phyloP scores from a whole-genome alignment of 1,284 basidiomycete genomes.

The Cutaneotrichosporon sp. region DNA sequence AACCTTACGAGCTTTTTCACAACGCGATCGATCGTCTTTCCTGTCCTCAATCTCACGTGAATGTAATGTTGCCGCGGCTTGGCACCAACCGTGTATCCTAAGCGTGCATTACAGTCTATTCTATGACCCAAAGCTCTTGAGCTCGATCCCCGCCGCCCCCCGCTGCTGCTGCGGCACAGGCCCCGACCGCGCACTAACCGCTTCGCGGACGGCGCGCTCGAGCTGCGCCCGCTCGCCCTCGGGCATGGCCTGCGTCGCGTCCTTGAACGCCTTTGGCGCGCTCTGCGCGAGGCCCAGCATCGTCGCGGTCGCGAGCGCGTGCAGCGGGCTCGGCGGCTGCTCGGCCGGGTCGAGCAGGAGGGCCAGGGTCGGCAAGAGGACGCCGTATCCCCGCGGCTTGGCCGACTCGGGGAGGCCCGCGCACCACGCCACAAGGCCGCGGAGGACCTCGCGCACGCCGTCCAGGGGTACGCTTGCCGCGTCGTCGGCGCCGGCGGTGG shows the following conservation, averaged over 20 bases:
- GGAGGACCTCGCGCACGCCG: slow-evolving; percentile 76
- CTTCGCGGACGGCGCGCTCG: slow-evolving; percentile 76
- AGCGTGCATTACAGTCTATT: neutral
- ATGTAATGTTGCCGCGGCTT: too few relatives aligned
- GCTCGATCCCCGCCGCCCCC: slow-evolving; percentile 42
- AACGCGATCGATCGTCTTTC: too few relatives aligned
- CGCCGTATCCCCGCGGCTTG: slow-evolving; percentile 66
- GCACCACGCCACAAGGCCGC: slow-evolving; percentile 71
- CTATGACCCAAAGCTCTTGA: slow-evolving; percentile 46
- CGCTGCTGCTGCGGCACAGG: slow-evolving; percentile 21
- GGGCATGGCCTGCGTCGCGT: slow-evolving; percentile 73
- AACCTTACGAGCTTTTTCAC: too few relatives aligned
- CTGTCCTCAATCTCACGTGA: too few relatives aligned
- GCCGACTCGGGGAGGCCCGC: slow-evolving; percentile 63
- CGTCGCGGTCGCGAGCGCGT: slow-evolving; percentile 69
- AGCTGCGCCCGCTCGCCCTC: slow-evolving; percentile 63
- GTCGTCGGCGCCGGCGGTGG: slow-evolving; percentile 60
- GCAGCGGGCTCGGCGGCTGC: slow-evolving; percentile 57
- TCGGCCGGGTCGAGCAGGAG: slow-evolving; percentile 66
- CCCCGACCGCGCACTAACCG: slow-evolving; percentile 60
- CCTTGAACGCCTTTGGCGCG: slow-evolving; percentile 79
- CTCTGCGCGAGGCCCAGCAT: slow-evolving; percentile 74
- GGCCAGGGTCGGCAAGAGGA: slow-evolving; percentile 77
- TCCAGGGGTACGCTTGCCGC: slow-evolving; percentile 46
- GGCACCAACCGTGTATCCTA: too few relatives aligned